Base-by-base conservation (phyloP, 192 early-diverging fungal genomes). In the Backusella australiensis region DNA sequence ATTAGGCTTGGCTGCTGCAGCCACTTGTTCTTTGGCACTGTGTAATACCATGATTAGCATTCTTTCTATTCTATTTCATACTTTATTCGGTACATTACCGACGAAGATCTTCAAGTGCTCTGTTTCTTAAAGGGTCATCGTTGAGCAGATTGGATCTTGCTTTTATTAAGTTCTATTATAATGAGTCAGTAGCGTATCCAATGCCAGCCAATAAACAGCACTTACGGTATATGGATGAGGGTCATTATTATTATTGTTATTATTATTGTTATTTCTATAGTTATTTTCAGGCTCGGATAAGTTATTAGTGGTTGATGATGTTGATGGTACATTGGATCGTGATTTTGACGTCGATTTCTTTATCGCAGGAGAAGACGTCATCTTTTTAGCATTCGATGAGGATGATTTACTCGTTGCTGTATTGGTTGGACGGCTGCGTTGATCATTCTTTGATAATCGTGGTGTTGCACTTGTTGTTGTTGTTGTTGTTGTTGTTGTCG, bases 211-310 rank as follows among this genome's bases (percentile, higher is more conserved):
- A 63, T 63, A 63, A 26, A 0, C 4, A 14, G 4, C 6, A 63
- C 56, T 63, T 63, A 63, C 56, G 56, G 56, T 63, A 63, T 63
- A 63, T 63, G 56, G 56, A 29, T 63, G 56, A 4, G 56, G 8
- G 21, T 63, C 56, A 63, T 63, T 63, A 23, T 23, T 44, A 5
- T 44, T 32, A 32, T 32, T 32, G 0, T 32, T 2, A 0, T 3
- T 32, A 23, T 23, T 23, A 23, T 23, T 32, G 32, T 32, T 0
- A 0, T 9, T 63, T 63, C 56, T 23, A 63, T 63, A 29, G 29
- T 29, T 63, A 9, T 26, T 63, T 63, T 63, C 56, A 32, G 56
- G 12, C 21, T 63, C 56, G 26, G 56, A 29, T 63, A 63, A 29
- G 26, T 12, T 63, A 63, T 63, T 63, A 63, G 21, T n/a, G 2